Base-by-base conservation (phyloP, 2,329 filamentous ascomycete genomes). In the Claviceps purpurea region DNA sequence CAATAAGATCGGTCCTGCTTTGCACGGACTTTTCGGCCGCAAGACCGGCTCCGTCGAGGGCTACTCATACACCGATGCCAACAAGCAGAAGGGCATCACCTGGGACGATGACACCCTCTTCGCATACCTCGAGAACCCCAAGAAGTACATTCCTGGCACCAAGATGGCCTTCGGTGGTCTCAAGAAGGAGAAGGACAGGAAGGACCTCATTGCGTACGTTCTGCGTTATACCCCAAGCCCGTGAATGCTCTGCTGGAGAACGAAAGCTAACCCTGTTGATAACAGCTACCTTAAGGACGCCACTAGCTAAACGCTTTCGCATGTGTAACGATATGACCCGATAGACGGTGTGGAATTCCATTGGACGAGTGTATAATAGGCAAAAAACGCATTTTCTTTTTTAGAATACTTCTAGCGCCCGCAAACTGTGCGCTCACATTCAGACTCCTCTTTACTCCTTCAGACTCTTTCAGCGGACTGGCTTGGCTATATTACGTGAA, bases 111-210 rank as follows among this genome's bases (percentile, higher is more conserved):
- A 82, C 60, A 86, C 87, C 73, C 81, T 98, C 65, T 97, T 95
- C 76, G 81, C 84, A 62, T 98, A 98, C 84, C 90, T 98, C 67
- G 93, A 98, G 83, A 97, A 97, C 86, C 93, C 93, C 77, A 98
- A 98, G 86, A 97, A 97, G 82, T 98, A 90, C 84, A 96, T 98
- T 61, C 93, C 93, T 63, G 93, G 93, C 64, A 98, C 93, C 78
- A 98, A 97, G 89, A 98, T 98, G 93, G 93, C 93, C 66, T 98
- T 97, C 71, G 93, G 93, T 77, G 93, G 93, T 73, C 82, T 98
- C 69, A 98, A 98, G 90, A 98, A 98, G 88, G 82, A 83, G 70
- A 97, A 97, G 87, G 93, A 97, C 79, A 83, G 93, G 73, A 95
- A 97, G 73, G 91, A 98, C 75, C 80, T 98, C 66, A 95, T 98